Conservation (phyloP, 129 eudicot species). For the Saposhnikovia divaricata region DNA sequence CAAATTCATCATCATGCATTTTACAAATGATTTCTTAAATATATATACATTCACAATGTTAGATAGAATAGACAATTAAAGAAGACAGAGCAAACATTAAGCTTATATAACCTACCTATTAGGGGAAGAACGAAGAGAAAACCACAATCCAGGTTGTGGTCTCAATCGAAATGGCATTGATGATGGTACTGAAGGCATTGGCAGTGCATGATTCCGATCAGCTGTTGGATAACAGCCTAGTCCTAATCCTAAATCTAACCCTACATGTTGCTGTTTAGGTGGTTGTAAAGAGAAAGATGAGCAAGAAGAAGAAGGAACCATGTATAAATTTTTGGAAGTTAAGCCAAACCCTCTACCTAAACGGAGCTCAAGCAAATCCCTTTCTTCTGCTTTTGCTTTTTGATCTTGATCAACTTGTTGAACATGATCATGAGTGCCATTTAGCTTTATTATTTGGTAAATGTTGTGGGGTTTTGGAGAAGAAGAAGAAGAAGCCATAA, state of each 20-base stretch:
- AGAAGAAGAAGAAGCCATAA: constrained; percentile 14
- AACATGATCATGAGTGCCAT: background rate
- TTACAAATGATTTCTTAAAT: too few relatives aligned
- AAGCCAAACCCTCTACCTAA: background rate
- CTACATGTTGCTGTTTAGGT: background rate
- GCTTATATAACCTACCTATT: background rate
- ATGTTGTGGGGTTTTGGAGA: background rate
- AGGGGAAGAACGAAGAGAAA: background rate
- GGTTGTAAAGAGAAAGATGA: background rate
- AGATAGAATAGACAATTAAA: too few relatives aligned
- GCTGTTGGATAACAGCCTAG: background rate
- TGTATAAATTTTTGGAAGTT: background rate
- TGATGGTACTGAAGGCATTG: background rate
- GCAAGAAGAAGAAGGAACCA: background rate
- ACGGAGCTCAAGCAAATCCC: constrained; percentile 11
- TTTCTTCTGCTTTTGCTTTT: background rate
- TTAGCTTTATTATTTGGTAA: background rate
- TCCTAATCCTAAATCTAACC: constrained; percentile 7
- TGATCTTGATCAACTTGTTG: background rate
- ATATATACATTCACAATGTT: too few relatives aligned
- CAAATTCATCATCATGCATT: too few relatives aligned
- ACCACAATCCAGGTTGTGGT: constrained; percentile 13
- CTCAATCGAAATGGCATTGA: background rate
- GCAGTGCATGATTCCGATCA: background rate
- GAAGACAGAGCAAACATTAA: too few relatives aligned